Evolutionary conservation across 2,329 filamentous ascomycete species (phyloP), one percentile per base, ranked within the genome.

Genomic region (Falciphora oryzae): DNA sequence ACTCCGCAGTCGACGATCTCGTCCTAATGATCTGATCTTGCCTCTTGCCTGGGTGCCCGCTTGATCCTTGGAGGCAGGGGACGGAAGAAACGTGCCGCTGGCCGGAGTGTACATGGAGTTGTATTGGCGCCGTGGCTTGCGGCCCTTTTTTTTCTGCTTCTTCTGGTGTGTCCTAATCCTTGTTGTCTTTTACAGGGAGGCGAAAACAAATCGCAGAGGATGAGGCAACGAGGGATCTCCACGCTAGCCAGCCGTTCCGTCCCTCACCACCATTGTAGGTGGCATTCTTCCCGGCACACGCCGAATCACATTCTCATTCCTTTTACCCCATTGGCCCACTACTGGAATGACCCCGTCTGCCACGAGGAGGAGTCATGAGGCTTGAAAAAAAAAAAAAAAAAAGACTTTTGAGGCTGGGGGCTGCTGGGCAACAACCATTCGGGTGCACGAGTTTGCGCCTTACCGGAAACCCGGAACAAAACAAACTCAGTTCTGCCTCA

Each of bases 11-110:
- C 18, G 44, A 25, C n/a, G 22, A 53, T 53, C 44, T 53, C 44
- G 22, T 53, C 44, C 44, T 53, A 53, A 53, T 53, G 44, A 53
- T 53, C 44, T 53, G 44, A 53, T 53, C 44, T 53, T 53, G 44
- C 44, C 44, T 53, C 44, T 53, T 53, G 44, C 44, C 44, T 22
- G 16, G 38, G 38, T 50, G 38, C 38, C 38, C 38, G 22, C 38
- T 18, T 11, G 38, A 50, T 22, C 16, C 38, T 10, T 22, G 38
- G 16, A 5, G 38, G 38, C 38, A 44, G 18, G 44, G 44, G 44
- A 53, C 44, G 44, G 44, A 53, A 53, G 44, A n/a, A 7, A 10
- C 7, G 6, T 22, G 22, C 44, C 44, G 44, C 22, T 25, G 44
- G 44, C 22, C 44, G n/a, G 22, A 25, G 44, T 53, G 44, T 16